A percentile compares a stretch with the other conserved stretches of the same genome.
Conservation (phyloP, 2,329 filamentous ascomycete genomes). For the Fusarium fujikuroi region DNA sequence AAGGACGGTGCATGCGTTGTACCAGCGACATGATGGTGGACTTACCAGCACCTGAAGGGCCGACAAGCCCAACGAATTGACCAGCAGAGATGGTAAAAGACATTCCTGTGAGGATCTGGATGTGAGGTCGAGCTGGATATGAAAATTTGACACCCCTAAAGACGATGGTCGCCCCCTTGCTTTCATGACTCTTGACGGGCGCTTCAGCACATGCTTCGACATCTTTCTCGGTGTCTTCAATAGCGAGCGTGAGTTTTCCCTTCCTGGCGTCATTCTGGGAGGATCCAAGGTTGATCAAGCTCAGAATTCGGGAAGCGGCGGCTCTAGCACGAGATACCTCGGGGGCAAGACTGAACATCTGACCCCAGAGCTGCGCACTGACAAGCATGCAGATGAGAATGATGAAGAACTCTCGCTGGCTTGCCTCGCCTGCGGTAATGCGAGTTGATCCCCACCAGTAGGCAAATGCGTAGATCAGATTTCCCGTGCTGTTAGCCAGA, state of each 20-base stretch:
- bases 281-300: conserved; percentile 59
- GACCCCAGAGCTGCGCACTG: conserved; percentile 77
- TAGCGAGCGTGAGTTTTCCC: conserved; percentile 15
- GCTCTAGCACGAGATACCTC: conserved; percentile 75
- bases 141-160: conserved; percentile 71
- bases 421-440: conserved; percentile 73
- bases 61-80: conserved; percentile 72
- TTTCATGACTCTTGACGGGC: conserved; percentile 33
- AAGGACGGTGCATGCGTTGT: conserved; percentile 61
- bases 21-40: conserved; percentile 70
- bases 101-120: conserved; percentile 65
- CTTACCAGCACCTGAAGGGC: conserved; percentile 74
- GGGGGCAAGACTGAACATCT: conserved; percentile 79
- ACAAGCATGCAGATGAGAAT: conserved; percentile 78
- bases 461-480: conserved; percentile 77
- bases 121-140: conserved; percentile 71
- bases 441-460: conserved; percentile 84
- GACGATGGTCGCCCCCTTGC: conserved; percentile 58
- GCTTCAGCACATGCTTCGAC: conserved; percentile 53
- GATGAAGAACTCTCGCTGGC: conserved; percentile 77
- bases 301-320: conserved; percentile 68
- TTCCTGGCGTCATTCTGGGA: conserved; percentile 36
- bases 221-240: conserved; percentile 46
- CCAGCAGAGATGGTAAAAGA: conserved; percentile 67
- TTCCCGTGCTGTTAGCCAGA: conserved; percentile 68